Evolutionary conservation across 208 protist genomes (phyloP), one percentile per base, ranked within the genome.

Genomic region (Naegleria fowleri): DNA sequence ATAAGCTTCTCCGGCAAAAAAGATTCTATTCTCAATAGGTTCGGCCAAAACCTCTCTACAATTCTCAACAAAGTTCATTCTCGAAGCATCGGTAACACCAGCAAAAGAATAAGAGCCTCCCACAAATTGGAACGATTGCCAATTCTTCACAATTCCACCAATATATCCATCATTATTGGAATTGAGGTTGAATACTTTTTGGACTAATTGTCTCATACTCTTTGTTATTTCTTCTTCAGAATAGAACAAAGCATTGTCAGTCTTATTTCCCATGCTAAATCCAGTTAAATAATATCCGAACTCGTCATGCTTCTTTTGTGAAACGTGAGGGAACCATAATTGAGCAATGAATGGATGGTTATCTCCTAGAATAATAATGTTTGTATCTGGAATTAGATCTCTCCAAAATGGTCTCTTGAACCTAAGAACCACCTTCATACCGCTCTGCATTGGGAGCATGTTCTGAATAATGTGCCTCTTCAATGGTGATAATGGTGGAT

Each of bases 371-470:
- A 89, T 41, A 13, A 89, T 33, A 2, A 48, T 67, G 19, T 58
- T 33, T n/a, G 19, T 29, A 9, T 58, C 43, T 29, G 43, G 19
- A 39, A 39, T 52, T 13, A 41, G 9, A 16, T 79, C 33, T 41
- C 25, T 39, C 87, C 87, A 90, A 22, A 90, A 79, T n/a, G 51
- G 51, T 79, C 48, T 79, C 55, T 90, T 90, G 16, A 51, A 90
- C 15, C 15, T 75, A 0, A 79, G n/a, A 33, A 79, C 25, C 33
- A 83, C 38, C 22, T 90, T 90, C 52, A 79, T 90, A 38, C 38
- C 86, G 22, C 6, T 29, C 6, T 40, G n/a, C 41, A 89, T 75
- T 25, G 16, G n/a, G 16, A 87, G 51, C 39, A 88, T 58, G 29
- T 89, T 85, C 22, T 85, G n/a, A 43, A 85, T 85, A 43, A 85